Evolutionary conservation across 805 yeast species (phyloP).

Genomic region (Kodamaea laetipori): DNA sequence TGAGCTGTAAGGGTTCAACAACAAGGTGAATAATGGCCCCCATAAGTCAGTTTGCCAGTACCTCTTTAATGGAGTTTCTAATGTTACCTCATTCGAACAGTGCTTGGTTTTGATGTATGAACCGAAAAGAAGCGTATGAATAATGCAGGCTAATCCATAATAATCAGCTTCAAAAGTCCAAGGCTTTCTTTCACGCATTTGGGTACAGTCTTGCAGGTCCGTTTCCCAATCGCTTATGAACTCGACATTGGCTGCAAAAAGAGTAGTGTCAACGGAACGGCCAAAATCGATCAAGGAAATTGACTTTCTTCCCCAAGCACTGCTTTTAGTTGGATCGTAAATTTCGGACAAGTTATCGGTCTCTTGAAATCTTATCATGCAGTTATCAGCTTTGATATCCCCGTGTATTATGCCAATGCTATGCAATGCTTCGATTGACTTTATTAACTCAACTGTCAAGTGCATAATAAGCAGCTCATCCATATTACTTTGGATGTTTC

Average conservation of each 20-base stretch:
- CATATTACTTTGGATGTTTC: conserved; percentile 26
- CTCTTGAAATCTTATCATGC: conserved; percentile 61
- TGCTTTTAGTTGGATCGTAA: conserved; percentile 34
- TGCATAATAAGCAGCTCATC: conserved; percentile 68
- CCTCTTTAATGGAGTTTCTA: conserved; percentile 56
- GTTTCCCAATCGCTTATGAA: conserved; percentile 64
- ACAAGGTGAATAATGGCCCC: conserved; percentile 61
- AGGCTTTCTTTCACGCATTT: conserved; percentile 56
- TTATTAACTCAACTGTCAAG: conserved; percentile 64
- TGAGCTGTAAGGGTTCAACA: conserved; percentile 57
- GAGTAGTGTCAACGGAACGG: conserved; percentile 67
- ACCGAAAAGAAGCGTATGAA: conserved; percentile 77
- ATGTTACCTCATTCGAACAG: conserved; percentile 21
- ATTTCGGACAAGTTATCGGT: conserved; percentile 17
- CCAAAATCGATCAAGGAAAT: conserved; percentile 79
- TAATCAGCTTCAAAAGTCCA: conserved; percentile 87
- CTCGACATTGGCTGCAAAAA: conserved; percentile 49
- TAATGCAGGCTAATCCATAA: conserved; percentile 74
- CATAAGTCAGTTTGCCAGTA: conserved; percentile 79
- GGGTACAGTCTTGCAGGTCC: conserved; percentile 72
- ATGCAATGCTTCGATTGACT: conserved; percentile 64
- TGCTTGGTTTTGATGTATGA: conserved; percentile 49
- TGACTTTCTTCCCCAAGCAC: conserved; percentile 53
- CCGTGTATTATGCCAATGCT: conserved; percentile 73
- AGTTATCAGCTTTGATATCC: conserved; percentile 82